Base-by-base conservation (phyloP, 768 basidiomycete genomes). In the Xerocomellus chrysenteron region DNA sequence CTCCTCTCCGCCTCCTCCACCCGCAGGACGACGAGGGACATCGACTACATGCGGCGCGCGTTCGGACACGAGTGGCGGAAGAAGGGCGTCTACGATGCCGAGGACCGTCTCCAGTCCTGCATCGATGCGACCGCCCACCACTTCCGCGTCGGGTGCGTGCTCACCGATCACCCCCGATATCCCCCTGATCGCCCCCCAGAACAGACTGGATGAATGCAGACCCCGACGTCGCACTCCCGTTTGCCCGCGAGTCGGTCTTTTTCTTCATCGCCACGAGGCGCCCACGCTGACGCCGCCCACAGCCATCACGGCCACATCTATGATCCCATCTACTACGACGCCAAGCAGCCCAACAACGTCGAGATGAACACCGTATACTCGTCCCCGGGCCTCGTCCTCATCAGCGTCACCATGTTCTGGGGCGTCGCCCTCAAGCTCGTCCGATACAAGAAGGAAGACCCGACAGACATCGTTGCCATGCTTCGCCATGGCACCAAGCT, bases 161-260 rank as follows among this genome's bases (percentile, higher is more conserved):
- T n/a, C 45, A 24, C 4, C 42, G 6, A 19, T 24, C 9, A 4
- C 26, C 10, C 17, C 14, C 17, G 35, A 30, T 36, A 4, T 2
- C 16, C 26, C 60, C 21, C 57, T 58, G 21, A 62, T 30, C 26
- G 4, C 4, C 47, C 21, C 9, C 13, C 33, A 71, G 70, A 1
- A 58, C 69, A 50, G 87, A 89, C 67, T 90, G 88, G 88, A 87
- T 90, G 87, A 89, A 89, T 54, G 80, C 83, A 5, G 84, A 87
- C 59, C 84, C 88, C 0, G 88, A 90, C 59, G 76, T 87, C 14
- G 85, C 87, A 3, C 74, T 90, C 47, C 87, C 88, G 16, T 80
- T 85, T 79, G 81, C 82, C 19, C 68, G 72, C 56, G 82, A 85
- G 84, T 87, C 64, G 70, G 85, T 66, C 46, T 47, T 28, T 24